Evolutionary conservation across 2,329 filamentous ascomycete genomes (phyloP), one percentile per base, ranked within the genome.

Genomic region (Coleophoma cylindrospora): DNA sequence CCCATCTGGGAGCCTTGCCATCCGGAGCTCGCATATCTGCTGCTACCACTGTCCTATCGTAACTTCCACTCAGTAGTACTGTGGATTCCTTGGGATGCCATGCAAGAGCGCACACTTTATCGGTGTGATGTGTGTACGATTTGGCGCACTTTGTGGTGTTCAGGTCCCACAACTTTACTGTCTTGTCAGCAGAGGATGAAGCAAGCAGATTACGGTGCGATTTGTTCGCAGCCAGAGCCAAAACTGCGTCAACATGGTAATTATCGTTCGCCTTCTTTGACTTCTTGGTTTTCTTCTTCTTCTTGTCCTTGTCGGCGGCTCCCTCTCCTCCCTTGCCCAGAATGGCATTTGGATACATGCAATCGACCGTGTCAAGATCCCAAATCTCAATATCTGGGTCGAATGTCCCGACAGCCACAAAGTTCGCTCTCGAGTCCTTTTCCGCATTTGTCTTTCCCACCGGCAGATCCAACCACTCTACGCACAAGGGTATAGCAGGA

Each of bases 361-460:
- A 89, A 72, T 99, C 94, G 47, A 99, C 84, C 8, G 91, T 87
- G 67, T 99, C 94, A 48, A 99, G 76, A 66, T 99, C 91, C 94
- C 94, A 99, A 48, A 99, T 84, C 74, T 99, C 94, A 60, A 99
- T 99, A 64, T 99, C 94, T 2, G 94, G 92, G 65, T 97, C 92
- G 83, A 97, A 96, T 4, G 94, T 97, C 50, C 91, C 94, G 36
- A 99, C 83, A 5, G 94, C 94, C 19, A 96, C 91, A 60, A 92
- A 96, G 72, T 96, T 99, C 50, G 89, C 94, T 45, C 77, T 80
- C 21, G 81, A 76, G 56, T 87, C 82, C 54, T 81, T 80, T 40
- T 80, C 79, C 5, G 77, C 71, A 43, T 68, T 73, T 11, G 76
- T 70, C 66, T 90, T 89, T 57, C 87, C 86, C 34, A 96, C 90